phyloP scores from a whole-genome alignment of 2,329 filamentous ascomycete genomes.

The Ophiostoma tasmaniense region DNA sequence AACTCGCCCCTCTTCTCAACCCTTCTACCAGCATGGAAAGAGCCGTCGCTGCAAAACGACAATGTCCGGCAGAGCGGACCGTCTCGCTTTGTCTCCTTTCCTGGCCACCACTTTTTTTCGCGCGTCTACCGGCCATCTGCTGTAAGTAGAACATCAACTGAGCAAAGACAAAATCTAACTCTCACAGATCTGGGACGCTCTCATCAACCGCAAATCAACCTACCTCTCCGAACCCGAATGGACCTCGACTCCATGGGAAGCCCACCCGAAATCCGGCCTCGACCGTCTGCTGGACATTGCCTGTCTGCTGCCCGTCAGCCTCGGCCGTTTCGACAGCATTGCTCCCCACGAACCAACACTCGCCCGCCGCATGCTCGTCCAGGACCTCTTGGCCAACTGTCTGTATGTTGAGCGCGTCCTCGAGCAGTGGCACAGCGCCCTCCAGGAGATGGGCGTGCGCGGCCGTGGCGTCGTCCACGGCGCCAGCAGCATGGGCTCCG shows the following conservation, averaged over 20 bases:
- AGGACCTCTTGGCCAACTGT: constrained; percentile 41
- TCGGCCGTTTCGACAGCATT: constrained; percentile 38
- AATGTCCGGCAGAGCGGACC: constrained; percentile 37
- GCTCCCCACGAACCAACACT: constrained; percentile 32
- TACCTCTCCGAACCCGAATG: constrained; percentile 46
- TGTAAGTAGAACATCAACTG: constrained; percentile 32
- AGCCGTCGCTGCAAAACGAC: constrained; percentile 28
- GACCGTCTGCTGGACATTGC: constrained; percentile 46
- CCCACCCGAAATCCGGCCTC: constrained; percentile 41
- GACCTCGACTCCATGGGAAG: constrained; percentile 43
- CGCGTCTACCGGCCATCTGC: constrained; percentile 45
- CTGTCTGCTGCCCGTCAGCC: constrained; percentile 39
- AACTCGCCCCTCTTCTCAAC: constrained; percentile 33
- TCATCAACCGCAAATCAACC: constrained; percentile 41
- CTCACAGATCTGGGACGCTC: constrained; percentile 37
- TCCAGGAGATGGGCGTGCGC: constrained; percentile 23
- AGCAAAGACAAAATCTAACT: constrained; percentile 4
- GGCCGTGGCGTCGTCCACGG: constrained; percentile 9
- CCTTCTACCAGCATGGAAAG: constrained; percentile 31
- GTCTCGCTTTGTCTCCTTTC: constrained; percentile 40
- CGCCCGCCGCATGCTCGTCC: constrained; percentile 36
- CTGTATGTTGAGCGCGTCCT: constrained; percentile 41
- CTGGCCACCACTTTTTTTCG: constrained; percentile 50
- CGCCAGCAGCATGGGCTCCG: background rate
- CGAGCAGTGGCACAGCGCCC: constrained; percentile 37